Percentiles rank a stretch among this genome's conserved stretches.
Evolutionary conservation across 805 yeast genomes (phyloP).

Genomic region (Teunomyces kruisii): DNA sequence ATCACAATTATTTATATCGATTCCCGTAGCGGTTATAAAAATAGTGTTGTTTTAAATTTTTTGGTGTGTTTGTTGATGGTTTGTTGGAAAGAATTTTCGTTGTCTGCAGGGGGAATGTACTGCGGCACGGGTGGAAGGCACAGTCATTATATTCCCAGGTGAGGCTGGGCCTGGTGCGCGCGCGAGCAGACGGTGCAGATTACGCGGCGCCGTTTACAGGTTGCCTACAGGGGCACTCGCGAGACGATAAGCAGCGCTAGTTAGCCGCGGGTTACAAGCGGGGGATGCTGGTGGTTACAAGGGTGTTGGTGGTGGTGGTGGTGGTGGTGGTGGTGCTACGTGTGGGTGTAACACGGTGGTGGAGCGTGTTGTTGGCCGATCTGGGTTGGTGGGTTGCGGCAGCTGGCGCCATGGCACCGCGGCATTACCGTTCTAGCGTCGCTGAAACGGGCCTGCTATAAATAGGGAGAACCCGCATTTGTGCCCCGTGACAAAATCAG

Average conservation of each 20-base stretch:
- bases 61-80: conserved; percentile 3
- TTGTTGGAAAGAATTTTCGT: conserved; percentile 2
- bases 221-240: not conserved
- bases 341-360: no score
- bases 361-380: no score
- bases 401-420: no score
- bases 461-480: no score
- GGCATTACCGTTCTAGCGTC: no score
- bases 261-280: no score
- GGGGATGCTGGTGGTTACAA: not conserved
- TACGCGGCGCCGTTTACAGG: not conserved
- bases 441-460: no score
- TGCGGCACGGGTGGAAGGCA: not conserved
- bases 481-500: not conserved
- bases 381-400: no score
- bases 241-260: not conserved
- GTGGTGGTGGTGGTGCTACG: no score
- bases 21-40: conserved; percentile 2
- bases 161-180: not conserved
- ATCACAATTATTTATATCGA: conserved; percentile 1
- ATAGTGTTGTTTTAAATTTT: conserved; percentile 2
- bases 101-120: not conserved
- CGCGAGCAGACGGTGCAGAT: not conserved
- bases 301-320: no score
- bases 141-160: not conserved